Conservation (phyloP, 257 asterid species). For the Cruciata laevipes region DNA sequence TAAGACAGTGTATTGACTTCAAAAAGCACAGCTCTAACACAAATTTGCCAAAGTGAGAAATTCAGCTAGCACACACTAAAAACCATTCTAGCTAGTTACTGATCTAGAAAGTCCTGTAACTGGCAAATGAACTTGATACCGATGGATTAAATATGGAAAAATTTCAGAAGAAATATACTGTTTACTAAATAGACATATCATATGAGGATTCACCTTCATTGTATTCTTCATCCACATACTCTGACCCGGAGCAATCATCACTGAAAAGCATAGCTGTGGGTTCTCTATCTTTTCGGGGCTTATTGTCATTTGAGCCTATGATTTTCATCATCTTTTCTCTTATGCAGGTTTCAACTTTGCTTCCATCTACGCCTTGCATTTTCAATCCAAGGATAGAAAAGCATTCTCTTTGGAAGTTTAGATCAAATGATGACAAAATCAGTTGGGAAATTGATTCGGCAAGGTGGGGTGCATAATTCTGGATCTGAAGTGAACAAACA, state of each 20-base stretch:
- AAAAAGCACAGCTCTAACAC: background rate
- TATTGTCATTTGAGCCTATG: constrained; percentile 41
- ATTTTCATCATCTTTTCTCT: constrained; percentile 53
- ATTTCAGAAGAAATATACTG: no score
- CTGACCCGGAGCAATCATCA: constrained; percentile 23
- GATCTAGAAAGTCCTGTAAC: background rate
- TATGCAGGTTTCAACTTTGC: constrained; percentile 50
- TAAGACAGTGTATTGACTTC: background rate
- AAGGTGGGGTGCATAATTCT: constrained; percentile 79
- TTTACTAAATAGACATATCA: background rate
- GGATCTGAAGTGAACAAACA: constrained; percentile 36
- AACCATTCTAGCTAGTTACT: background rate
- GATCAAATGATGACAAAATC: constrained; percentile 60
- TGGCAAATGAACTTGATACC: background rate
- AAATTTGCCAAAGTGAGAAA: background rate
- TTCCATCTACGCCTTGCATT: constrained; percentile 25
- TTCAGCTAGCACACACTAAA: background rate
- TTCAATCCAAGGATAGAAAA: constrained; percentile 59
- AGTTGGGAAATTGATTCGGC: constrained; percentile 70
- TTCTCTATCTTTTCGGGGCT: constrained; percentile 37
- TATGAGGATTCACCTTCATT: constrained; percentile 34
- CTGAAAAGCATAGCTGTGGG: constrained; percentile 45
- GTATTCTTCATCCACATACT: constrained; percentile 32
- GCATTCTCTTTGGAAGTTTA: constrained; percentile 62
- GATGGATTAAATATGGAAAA: background rate